Evolutionary conservation across 441 rosid genomes (phyloP).

Genomic region (Pelargonium cotyledonis): DNA sequence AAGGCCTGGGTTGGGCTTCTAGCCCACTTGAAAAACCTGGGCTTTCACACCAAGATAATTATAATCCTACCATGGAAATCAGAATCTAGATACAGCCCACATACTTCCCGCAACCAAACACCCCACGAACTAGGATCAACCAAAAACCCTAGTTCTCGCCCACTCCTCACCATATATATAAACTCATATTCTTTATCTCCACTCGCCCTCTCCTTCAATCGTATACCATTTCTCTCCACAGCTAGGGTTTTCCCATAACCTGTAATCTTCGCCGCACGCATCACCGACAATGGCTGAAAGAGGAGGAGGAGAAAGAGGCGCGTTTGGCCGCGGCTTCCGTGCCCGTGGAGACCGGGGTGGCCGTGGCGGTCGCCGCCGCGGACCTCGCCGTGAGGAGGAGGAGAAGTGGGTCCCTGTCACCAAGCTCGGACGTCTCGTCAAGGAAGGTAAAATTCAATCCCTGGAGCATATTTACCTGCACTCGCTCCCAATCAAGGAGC

Average conservation of each 20-base stretch:
- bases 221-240: too few relatives aligned
- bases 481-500: conserved; percentile 81
- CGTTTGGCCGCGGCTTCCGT: background rate
- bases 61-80: too few relatives aligned
- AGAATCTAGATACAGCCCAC: too few relatives aligned
- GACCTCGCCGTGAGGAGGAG: conserved; percentile 59
- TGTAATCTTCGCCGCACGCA: background rate
- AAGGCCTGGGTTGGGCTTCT: too few relatives aligned
- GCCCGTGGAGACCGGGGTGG: conserved; percentile 36
- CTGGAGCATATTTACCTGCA: conserved; percentile 82
- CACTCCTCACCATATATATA: conserved; percentile 1
- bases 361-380: conserved; percentile 53
- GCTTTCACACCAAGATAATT: too few relatives aligned
- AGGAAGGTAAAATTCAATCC: conserved; percentile 36
- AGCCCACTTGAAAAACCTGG: too few relatives aligned
- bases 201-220: background rate
- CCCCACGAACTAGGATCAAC: background rate
- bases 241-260: background rate
- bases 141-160: background rate
- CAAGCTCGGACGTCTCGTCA: conserved; percentile 73
- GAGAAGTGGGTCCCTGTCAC: conserved; percentile 86
- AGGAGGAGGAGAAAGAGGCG: background rate
- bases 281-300: background rate
- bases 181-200: background rate
- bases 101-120: background rate